Evolutionary conservation across 2,329 filamentous ascomycete species (phyloP).

Genomic region (Hypoxylon sp.): DNA sequence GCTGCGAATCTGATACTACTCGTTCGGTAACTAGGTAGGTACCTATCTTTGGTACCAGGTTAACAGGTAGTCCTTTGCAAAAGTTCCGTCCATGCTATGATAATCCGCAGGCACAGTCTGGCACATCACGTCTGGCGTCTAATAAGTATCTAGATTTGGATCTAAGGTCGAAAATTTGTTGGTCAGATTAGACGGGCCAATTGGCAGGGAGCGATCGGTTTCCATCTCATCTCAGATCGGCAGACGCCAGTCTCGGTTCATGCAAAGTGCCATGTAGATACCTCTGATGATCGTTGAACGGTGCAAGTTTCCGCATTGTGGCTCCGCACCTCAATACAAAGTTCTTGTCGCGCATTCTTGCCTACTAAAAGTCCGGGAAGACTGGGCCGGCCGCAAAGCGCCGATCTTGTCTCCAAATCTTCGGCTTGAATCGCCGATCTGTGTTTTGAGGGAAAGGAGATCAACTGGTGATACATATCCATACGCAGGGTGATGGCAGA

Average conservation of each 20-base stretch:
- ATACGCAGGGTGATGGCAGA: background rate
- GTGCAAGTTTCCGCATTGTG: constrained; percentile 12
- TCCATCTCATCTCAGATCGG: constrained; percentile 7
- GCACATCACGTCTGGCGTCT: constrained; percentile 13
- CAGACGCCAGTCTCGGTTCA: constrained; percentile 10
- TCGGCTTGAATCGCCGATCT: constrained; percentile 35
- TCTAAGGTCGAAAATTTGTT: constrained; percentile 9
- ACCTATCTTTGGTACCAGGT: too few relatives aligned
- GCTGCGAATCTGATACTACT: constrained; percentile 1
- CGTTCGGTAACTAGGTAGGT: background rate
- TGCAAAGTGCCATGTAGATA: constrained; percentile 6
- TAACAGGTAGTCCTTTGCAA: constrained; percentile 6
- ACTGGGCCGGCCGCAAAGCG: constrained; percentile 16
- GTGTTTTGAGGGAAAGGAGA: constrained; percentile 23
- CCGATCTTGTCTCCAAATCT: constrained; percentile 33
- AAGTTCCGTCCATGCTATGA: constrained; percentile 1
- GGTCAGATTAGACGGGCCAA: constrained; percentile 4
- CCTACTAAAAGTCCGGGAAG: constrained; percentile 7
- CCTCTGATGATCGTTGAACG: constrained; percentile 10
- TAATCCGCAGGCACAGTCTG: constrained; percentile 13
- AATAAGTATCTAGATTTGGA: constrained; percentile 1
- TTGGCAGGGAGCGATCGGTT: too few relatives aligned
- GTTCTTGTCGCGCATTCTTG: constrained; percentile 18
- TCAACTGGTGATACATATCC: constrained; percentile 15
- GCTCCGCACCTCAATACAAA: constrained; percentile 7